Percentiles rank a stretch among this genome's conserved stretches.
These are phyloP conservation scores for Calamus simplicifolius DNA, from an alignment of 176 grass and related monocot species.

Conservation along the genomic window DNA sequence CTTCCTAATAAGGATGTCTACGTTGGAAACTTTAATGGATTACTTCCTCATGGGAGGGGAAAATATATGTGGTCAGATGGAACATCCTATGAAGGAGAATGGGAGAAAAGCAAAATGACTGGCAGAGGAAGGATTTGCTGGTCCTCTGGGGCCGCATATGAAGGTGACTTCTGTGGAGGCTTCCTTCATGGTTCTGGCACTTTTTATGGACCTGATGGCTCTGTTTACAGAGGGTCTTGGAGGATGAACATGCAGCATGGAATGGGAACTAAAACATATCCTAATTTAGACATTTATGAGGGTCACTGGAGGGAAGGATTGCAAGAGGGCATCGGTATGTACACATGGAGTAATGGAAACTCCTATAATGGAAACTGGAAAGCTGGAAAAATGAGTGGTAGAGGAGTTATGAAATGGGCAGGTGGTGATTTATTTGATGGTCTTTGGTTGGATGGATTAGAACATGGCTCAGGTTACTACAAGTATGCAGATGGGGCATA, in stretches of 20 bases:
- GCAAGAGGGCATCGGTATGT: conserved; percentile 74
- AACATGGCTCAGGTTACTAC: conserved; percentile 76
- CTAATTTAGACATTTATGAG: conserved; percentile 71
- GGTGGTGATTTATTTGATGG: conserved; percentile 76
- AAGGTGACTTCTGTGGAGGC: conserved; percentile 77
- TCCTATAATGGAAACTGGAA: conserved; percentile 82
- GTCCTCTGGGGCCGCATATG: conserved; percentile 70
- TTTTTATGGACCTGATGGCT: conserved; percentile 59
- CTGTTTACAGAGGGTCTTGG: conserved; percentile 69
- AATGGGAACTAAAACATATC: conserved; percentile 72
- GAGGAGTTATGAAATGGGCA: conserved; percentile 78
- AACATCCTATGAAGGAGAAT: conserved; percentile 62
- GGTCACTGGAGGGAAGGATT: conserved; percentile 86
- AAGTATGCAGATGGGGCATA: conserved; percentile 54
- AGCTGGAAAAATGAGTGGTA: conserved; percentile 78
- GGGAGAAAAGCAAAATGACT: conserved; percentile 81
- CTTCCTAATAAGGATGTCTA: conserved; percentile 85
- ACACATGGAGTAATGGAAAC: conserved; percentile 64
- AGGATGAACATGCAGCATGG: conserved; percentile 85
- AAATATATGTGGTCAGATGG: conserved; percentile 85
- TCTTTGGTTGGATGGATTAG: conserved; percentile 64
- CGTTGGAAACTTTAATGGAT: conserved; percentile 53
- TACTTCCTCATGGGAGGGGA: conserved; percentile 75
- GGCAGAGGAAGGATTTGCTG: conserved; percentile 60
- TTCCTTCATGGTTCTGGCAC: conserved; percentile 83